Evolutionary conservation across 1,139 yeast species (phyloP), one percentile per base, ranked within the genome.

Genomic region (Wickerhamiella infanticola): DNA sequence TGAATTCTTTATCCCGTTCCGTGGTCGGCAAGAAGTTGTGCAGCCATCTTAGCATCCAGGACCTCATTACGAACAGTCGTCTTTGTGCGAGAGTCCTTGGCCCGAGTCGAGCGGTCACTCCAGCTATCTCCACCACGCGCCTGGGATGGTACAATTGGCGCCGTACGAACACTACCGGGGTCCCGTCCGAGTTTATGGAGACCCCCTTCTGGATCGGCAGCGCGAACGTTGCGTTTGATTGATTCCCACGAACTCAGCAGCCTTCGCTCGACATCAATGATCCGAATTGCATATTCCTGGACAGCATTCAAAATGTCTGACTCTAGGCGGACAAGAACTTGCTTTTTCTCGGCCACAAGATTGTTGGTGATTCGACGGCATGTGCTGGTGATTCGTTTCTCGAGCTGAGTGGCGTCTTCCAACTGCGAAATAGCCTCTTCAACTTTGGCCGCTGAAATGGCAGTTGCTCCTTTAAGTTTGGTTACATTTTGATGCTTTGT

Each of bases 221-320:
- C 73, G 54, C 96, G 67, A 39, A 84, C 76, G 57, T 81, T 94
- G 24, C 74, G 62, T 36, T 94, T 69, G 31, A 83, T 76, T 48
- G 75, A 75, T 58, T 85, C 95, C 65, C 94, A 70, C 37, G 81
- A 73, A 49, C 79, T 74, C 48, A 90, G 69, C 41, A 84, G 77
- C 55, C 83, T 80, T 40, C 98, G 73, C 63, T 88, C 96, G 53
- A 80, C 83, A 50, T 85, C 95, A 42, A 90, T 86, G 57, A 79
- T 77, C 53, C 78, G 77, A 50, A 83, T 66, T 0, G 85, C 75
- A 51, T 74, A 78, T 42, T 69, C 72, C 50, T 77, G 77, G 46
- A 90, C 65, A 37, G 77, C 65, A 29, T 63, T 62, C 48, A 70
- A 71, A 39, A 85, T 58, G 56, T 74, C 77, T 2, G 58, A 53